Conservation (phyloP, 1,139 yeast genomes). For the Geotrichum aggregatum region DNA sequence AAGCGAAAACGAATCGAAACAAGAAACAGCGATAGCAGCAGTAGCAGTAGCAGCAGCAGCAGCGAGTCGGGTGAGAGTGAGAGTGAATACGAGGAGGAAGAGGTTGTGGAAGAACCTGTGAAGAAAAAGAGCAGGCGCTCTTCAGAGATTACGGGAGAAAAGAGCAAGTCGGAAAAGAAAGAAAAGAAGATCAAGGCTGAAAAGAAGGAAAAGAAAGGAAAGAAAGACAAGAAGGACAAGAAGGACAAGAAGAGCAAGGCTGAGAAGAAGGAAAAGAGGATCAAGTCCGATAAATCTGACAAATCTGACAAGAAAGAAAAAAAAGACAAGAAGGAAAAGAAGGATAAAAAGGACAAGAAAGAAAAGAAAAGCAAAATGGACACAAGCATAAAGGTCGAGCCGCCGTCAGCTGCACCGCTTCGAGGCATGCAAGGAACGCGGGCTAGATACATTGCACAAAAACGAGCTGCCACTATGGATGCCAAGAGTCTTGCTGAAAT, state of each 20-base stretch:
- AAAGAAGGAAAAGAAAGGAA: conserved; percentile 27
- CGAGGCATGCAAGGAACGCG: conserved; percentile 72
- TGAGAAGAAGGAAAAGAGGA: conserved; percentile 36
- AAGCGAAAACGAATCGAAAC: conserved; percentile 32
- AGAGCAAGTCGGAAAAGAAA: conserved; percentile 33
- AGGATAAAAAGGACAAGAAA: conserved; percentile 30
- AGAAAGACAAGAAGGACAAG: conserved; percentile 24
- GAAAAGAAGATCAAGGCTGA: conserved; percentile 36
- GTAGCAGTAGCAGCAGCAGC: conserved; percentile 35
- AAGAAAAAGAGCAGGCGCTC: conserved; percentile 32
- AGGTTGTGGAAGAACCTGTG: conserved; percentile 32
- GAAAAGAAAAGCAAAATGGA: conserved; percentile 27
- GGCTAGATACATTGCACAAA: conserved; percentile 81
- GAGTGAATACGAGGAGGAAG: conserved; percentile 32
- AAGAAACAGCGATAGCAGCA: too few species aligned
- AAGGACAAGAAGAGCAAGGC: conserved; percentile 34
- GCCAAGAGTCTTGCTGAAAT: conserved; percentile 84
- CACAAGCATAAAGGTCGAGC: conserved; percentile 29
- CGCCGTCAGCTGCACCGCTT: conserved; percentile 35
- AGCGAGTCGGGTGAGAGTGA: conserved; percentile 33
- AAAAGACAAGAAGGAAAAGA: conserved; percentile 35
- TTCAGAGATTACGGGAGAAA: conserved; percentile 34
- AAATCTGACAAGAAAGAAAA: conserved; percentile 34
- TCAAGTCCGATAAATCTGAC: conserved; percentile 34
- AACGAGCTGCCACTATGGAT: conserved; percentile 87